phyloP scores from a whole-genome alignment of 176 grass and related monocot species.

The Raddia distichophylla region DNA sequence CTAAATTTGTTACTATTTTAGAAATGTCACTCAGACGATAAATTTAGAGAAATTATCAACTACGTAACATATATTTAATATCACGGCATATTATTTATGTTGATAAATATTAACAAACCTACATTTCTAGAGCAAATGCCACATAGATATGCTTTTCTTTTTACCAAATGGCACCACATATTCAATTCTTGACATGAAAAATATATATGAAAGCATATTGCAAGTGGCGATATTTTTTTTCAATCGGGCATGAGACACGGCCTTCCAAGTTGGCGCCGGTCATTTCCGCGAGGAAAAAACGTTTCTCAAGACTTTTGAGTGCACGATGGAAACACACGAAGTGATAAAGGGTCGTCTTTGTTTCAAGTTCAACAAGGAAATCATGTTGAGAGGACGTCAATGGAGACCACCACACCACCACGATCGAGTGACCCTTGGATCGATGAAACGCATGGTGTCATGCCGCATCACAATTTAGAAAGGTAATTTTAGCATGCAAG shows the following conservation, averaged over 20 bases:
- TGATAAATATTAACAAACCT: neutral
- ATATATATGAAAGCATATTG: neutral
- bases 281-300: constrained; percentile 1
- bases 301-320: neutral
- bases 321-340: neutral
- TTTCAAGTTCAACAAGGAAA: constrained; percentile 3
- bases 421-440: neutral
- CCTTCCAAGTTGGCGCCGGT: constrained; percentile 13
- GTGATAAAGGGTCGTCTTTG: neutral
- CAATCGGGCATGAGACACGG: too few species aligned
- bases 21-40: neutral
- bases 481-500: too few species aligned
- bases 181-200: neutral
- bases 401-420: neutral
- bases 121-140: neutral
- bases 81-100: neutral
- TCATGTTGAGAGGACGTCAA: constrained; percentile 17
- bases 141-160: neutral
- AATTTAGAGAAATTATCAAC: neutral
- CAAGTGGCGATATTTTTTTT: neutral
- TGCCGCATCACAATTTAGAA: neutral
- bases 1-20: neutral
- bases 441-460: constrained; percentile 6
- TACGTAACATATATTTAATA: neutral
- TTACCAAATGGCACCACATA: neutral